phyloP scores from a whole-genome alignment of 768 basidiomycete genomes.

The Dioszegia aurantiaca region DNA sequence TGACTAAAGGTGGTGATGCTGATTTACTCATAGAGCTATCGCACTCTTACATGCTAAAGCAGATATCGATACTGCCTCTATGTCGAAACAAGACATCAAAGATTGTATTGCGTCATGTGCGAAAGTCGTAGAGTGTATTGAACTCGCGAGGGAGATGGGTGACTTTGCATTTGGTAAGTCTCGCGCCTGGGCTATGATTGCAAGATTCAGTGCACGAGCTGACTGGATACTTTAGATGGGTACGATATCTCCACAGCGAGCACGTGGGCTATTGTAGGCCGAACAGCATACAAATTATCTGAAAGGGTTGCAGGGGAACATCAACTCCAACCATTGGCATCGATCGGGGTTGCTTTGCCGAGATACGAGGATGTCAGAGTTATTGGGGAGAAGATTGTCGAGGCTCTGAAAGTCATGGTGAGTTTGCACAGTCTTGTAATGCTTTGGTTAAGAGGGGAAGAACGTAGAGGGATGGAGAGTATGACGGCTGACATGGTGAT shows the following conservation, averaged over 20 bases:
- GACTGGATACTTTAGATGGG: conserved; percentile 5
- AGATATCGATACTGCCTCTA: conserved; percentile 16
- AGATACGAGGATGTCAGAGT: conserved; percentile 1
- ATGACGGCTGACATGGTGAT: not conserved
- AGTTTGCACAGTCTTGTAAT: too few species aligned
- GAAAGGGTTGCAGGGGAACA: not conserved
- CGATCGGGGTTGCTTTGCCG: too few species aligned
- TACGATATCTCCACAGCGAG: conserved; percentile 15
- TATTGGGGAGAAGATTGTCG: conserved; percentile 10
- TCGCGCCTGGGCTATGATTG: too few species aligned
- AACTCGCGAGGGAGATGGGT: conserved; percentile 18
- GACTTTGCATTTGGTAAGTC: conserved; percentile 22
- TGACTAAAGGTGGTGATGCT: not conserved
- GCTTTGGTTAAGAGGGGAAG: too few species aligned
- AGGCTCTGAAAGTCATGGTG: conserved; percentile 14
- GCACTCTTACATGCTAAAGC: conserved; percentile 24
- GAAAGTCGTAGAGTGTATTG: conserved; percentile 20
- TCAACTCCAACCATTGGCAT: too few species aligned
- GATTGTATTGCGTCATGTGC: conserved; percentile 9
- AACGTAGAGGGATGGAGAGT: too few species aligned
- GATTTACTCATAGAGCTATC: too few species aligned
- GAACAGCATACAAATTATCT: conserved; percentile 1
- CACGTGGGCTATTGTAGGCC: conserved; percentile 11
- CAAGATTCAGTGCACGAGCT: not conserved
- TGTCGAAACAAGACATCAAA: conserved; percentile 12